Evolutionary conservation across 2,329 filamentous ascomycete genomes (phyloP).

Genomic region (Dactylellina leptospora): DNA sequence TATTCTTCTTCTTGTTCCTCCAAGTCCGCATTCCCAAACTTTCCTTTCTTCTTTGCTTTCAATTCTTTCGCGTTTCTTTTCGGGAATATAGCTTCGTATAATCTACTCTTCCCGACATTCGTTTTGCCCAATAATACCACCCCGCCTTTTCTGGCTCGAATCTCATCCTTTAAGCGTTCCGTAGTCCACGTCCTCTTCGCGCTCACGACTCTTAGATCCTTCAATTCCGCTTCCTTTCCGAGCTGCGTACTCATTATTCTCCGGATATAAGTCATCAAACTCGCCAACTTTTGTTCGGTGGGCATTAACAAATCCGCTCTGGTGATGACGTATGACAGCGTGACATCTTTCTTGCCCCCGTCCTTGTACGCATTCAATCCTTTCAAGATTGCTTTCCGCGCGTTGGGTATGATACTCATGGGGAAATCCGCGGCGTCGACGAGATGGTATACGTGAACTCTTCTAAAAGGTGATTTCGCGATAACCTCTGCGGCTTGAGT

Average conservation of each 20-base stretch:
- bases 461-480: conserved; percentile 83
- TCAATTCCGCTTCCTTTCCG: conserved; percentile 61
- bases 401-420: conserved; percentile 83
- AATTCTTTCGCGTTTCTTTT: conserved; percentile 68
- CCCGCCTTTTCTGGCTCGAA: conserved; percentile 82
- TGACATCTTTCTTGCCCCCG: conserved; percentile 80
- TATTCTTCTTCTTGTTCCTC: conserved; percentile 52
- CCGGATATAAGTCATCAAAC: conserved; percentile 83
- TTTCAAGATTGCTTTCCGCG: conserved; percentile 64
- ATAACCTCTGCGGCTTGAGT: conserved; percentile 84
- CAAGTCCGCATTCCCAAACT: conserved; percentile 30
- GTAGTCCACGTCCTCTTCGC: conserved; percentile 92
- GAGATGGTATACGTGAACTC: conserved; percentile 95
- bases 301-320: conserved; percentile 85
- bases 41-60: background rate
- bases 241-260: conserved; percentile 80
- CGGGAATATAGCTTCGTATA: conserved; percentile 88
- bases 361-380: conserved; percentile 75
- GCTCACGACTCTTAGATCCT: conserved; percentile 68
- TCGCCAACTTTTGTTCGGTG: conserved; percentile 82
- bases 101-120: conserved; percentile 94
- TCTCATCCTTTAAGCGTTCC: conserved; percentile 81
- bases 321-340: conserved; percentile 71
- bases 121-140: conserved; percentile 98
- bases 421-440: conserved; percentile 96